Conservation (phyloP, 2,329 filamentous ascomycete genomes). For the Cladorrhinum sp. region DNA sequence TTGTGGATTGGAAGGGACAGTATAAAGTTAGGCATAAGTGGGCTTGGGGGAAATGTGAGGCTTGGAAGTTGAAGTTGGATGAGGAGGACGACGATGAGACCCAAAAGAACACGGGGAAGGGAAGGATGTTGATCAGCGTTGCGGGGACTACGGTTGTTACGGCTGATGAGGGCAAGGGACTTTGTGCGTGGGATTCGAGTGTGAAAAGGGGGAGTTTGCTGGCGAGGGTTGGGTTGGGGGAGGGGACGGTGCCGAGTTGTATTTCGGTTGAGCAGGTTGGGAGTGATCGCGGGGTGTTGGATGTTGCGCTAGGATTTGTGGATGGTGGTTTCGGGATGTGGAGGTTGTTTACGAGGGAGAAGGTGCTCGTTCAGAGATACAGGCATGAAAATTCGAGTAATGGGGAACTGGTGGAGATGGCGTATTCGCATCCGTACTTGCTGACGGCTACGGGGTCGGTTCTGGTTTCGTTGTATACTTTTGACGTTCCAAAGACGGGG, state of each 20-base stretch:
- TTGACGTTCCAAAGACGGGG: conserved; percentile 38
- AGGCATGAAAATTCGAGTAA: conserved; percentile 60
- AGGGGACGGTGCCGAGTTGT: conserved; percentile 50
- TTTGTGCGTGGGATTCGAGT: conserved; percentile 69
- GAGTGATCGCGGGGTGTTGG: conserved; percentile 44
- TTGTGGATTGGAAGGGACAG: conserved; percentile 75
- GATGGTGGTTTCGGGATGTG: conserved; percentile 72
- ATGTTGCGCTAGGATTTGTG: conserved; percentile 66
- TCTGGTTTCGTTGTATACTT: conserved; percentile 72
- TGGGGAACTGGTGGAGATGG: conserved; percentile 66
- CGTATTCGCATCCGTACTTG: conserved; percentile 71
- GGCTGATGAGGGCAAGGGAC: conserved; percentile 63
- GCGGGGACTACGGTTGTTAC: conserved; percentile 75
- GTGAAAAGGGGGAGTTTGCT: conserved; percentile 60
- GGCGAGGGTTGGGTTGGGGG: conserved; percentile 43
- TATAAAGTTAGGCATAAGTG: conserved; percentile 91
- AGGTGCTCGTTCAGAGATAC: conserved; percentile 49
- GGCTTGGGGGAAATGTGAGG: conserved; percentile 75
- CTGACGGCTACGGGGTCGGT: conserved; percentile 74
- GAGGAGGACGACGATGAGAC: conserved; percentile 36
- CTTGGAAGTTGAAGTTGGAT: conserved; percentile 65
- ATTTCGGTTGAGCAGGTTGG: conserved; percentile 61
- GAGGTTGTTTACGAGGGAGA: conserved; percentile 48
- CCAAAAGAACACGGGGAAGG: conserved; percentile 42
- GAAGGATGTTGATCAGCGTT: conserved; percentile 71